phyloP scores from a whole-genome alignment of 495 filamentous ascomycete genomes.

The Chaetomium tenue region DNA sequence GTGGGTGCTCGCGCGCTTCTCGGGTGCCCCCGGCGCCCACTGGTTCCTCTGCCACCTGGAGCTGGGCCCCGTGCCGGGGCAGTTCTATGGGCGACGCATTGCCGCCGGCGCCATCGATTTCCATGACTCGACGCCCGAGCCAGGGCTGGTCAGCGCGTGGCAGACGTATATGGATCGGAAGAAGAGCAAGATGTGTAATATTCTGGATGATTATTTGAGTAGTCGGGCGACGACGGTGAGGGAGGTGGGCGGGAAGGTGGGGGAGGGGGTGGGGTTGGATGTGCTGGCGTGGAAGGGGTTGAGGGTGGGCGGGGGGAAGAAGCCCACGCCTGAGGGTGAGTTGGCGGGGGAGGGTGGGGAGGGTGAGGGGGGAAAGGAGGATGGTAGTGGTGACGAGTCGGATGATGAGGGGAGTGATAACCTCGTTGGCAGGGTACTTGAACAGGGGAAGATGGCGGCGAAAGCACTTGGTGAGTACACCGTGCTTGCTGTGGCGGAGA shows the following conservation, averaged over 20 bases:
- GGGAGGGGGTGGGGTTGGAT: background rate
- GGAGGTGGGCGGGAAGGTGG: conserved; percentile 20
- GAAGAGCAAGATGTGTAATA: conserved; percentile 40
- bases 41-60: conserved; percentile 52
- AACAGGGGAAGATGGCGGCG: conserved; percentile 27
- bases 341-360: conserved; percentile 1
- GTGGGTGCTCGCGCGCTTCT: conserved; percentile 51
- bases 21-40: conserved; percentile 40
- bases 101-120: conserved; percentile 44
- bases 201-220: conserved; percentile 31
- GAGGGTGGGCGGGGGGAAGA: background rate
- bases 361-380: conserved; percentile 23
- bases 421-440: conserved; percentile 28
- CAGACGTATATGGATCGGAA: conserved; percentile 44
- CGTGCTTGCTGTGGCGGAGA: conserved; percentile 31
- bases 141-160: conserved; percentile 40
- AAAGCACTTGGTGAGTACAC: conserved; percentile 28
- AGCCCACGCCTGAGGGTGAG: no score
- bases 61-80: conserved; percentile 36
- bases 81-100: conserved; percentile 44
- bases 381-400: conserved; percentile 27
- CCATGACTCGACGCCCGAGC: conserved; percentile 36
- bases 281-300: conserved; percentile 9
- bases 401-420: conserved; percentile 24
- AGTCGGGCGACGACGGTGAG: conserved; percentile 16